phyloP scores from a whole-genome alignment of 2,329 filamentous ascomycete species.

The Chaetoscypha palmicola region DNA sequence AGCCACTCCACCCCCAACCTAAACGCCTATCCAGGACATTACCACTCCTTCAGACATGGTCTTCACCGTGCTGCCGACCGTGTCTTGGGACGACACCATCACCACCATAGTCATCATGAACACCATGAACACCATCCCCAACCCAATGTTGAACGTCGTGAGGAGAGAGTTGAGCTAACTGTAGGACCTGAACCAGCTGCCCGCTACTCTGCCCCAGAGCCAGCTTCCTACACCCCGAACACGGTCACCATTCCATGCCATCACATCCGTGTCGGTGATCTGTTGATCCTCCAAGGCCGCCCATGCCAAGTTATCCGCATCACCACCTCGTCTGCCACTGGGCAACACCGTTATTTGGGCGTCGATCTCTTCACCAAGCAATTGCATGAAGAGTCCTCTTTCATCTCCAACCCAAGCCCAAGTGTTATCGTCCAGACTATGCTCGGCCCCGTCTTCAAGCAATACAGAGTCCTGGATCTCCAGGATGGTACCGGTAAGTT shows the following conservation, averaged over 20 bases:
- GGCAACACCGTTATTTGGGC: conserved; percentile 99
- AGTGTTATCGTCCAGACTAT: conserved; percentile 99
- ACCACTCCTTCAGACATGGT: conserved; percentile 68
- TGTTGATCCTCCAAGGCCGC: conserved; percentile 97
- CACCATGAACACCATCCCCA: conserved; percentile 2
- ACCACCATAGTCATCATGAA: conserved; percentile 39
- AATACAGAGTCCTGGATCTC: conserved; percentile 98
- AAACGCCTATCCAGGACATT: conserved; percentile 45
- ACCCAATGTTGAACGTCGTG: conserved; percentile 14
- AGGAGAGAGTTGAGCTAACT: conserved; percentile 28
- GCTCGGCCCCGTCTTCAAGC: conserved; percentile 99
- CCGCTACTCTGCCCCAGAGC: conserved; percentile 15
- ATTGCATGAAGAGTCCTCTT: conserved; percentile 96
- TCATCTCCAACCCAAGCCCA: conserved; percentile 93
- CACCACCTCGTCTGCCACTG: conserved; percentile 94
- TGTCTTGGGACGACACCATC: conserved; percentile 53
- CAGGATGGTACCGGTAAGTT: conserved; percentile 62
- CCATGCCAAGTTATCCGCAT: conserved; percentile 99
- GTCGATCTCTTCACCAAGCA: conserved; percentile 99
- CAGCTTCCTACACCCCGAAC: conserved; percentile 47
- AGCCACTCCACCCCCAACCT: conserved; percentile 18
- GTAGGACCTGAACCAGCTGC: conserved; percentile 15
- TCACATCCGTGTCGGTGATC: conserved; percentile 98
- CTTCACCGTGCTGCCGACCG: conserved; percentile 59
- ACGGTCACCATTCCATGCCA: conserved; percentile 98